Conservation (phyloP, 2,329 filamentous ascomycete genomes). For the Nemania serpens region DNA sequence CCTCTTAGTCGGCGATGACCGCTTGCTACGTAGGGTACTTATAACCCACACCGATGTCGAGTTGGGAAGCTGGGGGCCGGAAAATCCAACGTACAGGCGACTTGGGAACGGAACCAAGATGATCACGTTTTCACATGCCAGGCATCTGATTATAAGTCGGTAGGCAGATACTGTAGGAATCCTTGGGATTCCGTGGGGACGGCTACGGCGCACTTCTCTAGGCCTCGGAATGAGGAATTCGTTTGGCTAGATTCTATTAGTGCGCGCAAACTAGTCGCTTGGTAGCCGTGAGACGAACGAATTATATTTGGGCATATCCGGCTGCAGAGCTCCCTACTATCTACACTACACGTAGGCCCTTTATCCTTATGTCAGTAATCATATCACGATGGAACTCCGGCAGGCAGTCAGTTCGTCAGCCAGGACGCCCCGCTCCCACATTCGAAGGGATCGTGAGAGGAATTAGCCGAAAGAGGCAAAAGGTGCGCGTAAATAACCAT, state of each 20-base stretch:
- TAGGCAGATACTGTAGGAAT: too few species aligned
- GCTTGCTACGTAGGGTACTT: background rate
- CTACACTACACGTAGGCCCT: too few species aligned
- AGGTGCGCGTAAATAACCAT: background rate
- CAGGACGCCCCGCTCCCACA: background rate
- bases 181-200: too few species aligned
- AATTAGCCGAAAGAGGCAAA: conserved; percentile 15
- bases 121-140: conserved; percentile 17
- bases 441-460: background rate
- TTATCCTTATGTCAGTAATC: background rate
- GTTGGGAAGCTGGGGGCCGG: conserved; percentile 23
- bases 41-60: conserved; percentile 8
- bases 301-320: background rate
- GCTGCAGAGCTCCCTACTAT: background rate
- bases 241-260: background rate
- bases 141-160: background rate
- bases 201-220: too few species aligned
- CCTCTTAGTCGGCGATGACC: conserved; percentile 6
- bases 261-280: background rate
- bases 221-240: background rate
- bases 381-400: background rate
- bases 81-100: background rate
- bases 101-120: background rate
- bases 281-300: background rate
- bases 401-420: conserved; percentile 6